Evolutionary conservation across 768 basidiomycete species (phyloP).

Genomic region (Tulasnella sp.): DNA sequence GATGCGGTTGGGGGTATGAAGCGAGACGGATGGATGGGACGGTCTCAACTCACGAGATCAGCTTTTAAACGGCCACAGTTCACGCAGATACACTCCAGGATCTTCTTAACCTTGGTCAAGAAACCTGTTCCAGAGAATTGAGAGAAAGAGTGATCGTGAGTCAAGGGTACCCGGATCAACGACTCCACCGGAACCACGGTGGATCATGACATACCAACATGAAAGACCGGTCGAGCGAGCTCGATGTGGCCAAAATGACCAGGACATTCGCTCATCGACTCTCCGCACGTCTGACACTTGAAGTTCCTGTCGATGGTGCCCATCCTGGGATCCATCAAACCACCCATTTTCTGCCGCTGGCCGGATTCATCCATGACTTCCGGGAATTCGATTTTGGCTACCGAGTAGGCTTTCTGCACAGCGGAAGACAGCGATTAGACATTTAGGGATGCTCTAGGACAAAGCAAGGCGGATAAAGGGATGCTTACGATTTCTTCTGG

Average conservation of each 20-base stretch:
- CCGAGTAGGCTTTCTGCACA: slow-evolving; percentile 93
- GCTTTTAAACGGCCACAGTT: slow-evolving; percentile 98
- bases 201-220: slow-evolving; percentile 71
- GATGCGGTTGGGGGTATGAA: slow-evolving; percentile 79
- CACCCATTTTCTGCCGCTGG: slow-evolving; percentile 87
- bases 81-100: slow-evolving; percentile 97
- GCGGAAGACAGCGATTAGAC: slow-evolving; percentile 27
- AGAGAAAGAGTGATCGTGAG: neutral
- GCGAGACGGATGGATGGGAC: slow-evolving; percentile 73
- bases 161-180: neutral
- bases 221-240: slow-evolving; percentile 94
- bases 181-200: neutral
- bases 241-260: slow-evolving; percentile 99
- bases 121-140: slow-evolving; percentile 61
- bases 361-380: slow-evolving; percentile 97
- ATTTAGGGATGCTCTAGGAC: neutral
- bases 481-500: slow-evolving; percentile 95
- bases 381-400: slow-evolving; percentile 97
- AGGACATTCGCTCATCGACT: slow-evolving; percentile 99
- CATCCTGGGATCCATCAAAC: slow-evolving; percentile 97
- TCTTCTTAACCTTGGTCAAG: slow-evolving; percentile 99
- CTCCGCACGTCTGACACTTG: slow-evolving; percentile 99
- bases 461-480: slow-evolving; percentile 1
- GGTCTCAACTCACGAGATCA: slow-evolving; percentile 87
- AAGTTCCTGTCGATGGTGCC: slow-evolving; percentile 97